Evolutionary conservation across 495 filamentous ascomycete genomes (phyloP).

Genomic region (Daldinia grandis): DNA sequence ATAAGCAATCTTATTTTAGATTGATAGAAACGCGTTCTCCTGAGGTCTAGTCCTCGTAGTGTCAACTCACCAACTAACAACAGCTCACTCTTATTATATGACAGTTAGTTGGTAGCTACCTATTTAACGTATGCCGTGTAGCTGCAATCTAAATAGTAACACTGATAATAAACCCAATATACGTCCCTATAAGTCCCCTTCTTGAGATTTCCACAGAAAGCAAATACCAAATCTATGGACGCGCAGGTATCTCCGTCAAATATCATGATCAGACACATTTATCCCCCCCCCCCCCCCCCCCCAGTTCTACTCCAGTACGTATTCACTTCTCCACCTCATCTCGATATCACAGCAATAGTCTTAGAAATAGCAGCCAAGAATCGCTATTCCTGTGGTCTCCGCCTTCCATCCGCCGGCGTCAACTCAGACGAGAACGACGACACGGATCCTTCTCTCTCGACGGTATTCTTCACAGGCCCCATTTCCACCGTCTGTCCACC

Average conservation of each 20-base stretch:
- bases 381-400: not conserved
- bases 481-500: constrained; percentile 5
- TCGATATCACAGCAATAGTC: not conserved
- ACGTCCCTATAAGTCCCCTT: not conserved
- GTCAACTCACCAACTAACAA: not conserved
- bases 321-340: not conserved
- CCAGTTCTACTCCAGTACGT: not conserved
- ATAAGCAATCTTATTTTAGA: not conserved
- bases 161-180: not conserved
- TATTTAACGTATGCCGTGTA: not conserved
- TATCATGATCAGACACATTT: not conserved
- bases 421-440: constrained; percentile 16
- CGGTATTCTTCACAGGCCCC: constrained; percentile 13
- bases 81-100: not conserved
- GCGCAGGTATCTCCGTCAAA: not conserved
- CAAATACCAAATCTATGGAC: not conserved
- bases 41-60: not conserved
- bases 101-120: not conserved
- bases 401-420: not conserved
- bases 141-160: not conserved
- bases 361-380: not conserved
- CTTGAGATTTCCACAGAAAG: not conserved
- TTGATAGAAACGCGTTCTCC: not conserved
- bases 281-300: no score
- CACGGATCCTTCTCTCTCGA: not conserved